Evolutionary conservation across 768 basidiomycete species (phyloP).

Genomic region (Suillus occidentalis): DNA sequence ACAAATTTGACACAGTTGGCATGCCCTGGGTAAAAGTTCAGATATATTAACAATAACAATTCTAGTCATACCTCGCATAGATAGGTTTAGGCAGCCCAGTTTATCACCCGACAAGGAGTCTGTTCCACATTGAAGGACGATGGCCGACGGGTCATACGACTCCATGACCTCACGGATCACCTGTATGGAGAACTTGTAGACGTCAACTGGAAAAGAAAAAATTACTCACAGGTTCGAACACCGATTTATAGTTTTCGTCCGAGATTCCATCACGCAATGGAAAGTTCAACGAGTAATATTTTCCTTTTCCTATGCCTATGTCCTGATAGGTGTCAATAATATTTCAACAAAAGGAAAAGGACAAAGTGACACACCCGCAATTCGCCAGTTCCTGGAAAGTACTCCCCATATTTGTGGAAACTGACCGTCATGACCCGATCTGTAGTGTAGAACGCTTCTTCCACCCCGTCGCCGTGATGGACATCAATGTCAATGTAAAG

Average conservation of each 20-base stretch:
- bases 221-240: slow-evolving; percentile 86
- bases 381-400: slow-evolving; percentile 99
- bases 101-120: slow-evolving; percentile 97
- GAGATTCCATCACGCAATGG: slow-evolving; percentile 93
- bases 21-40: slow-evolving; percentile 59
- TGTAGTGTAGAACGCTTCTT: slow-evolving; percentile 99
- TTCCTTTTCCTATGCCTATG: slow-evolving; percentile 90
- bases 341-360: not conserved
- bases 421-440: slow-evolving; percentile 98
- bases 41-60: not conserved
- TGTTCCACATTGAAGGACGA: slow-evolving; percentile 96
- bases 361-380: slow-evolving; percentile 58
- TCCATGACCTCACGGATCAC: slow-evolving; percentile 94
- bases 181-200: slow-evolving; percentile 38
- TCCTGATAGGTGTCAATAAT: slow-evolving; percentile 52
- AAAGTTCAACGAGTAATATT: slow-evolving; percentile 92
- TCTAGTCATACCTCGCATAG: slow-evolving; percentile 73
- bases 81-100: slow-evolving; percentile 92
- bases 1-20: slow-evolving; percentile 98
- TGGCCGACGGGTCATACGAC: slow-evolving; percentile 89
- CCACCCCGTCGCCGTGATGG: slow-evolving; percentile 98
- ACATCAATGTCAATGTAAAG: slow-evolving; percentile 99
- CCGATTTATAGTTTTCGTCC: slow-evolving; percentile 91
- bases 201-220: not conserved
- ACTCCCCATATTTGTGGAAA: slow-evolving; percentile 99